Percentiles rank a stretch among this genome's conserved stretches.
Conservation (phyloP, 371 early-diverging fungal genomes). For the Gilbertella persicaria region DNA sequence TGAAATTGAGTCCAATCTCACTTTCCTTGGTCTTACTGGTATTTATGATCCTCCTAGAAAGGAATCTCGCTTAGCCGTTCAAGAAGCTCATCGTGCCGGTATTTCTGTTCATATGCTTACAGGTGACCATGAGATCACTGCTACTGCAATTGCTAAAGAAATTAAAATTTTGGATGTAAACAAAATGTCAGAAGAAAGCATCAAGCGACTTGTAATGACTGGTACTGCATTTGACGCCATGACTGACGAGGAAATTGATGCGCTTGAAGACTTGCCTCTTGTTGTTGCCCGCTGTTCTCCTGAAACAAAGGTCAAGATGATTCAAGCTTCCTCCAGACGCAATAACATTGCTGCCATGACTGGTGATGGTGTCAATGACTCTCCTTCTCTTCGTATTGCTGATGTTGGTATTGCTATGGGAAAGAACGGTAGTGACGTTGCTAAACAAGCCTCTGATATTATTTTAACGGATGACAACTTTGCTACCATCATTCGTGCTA, state of each 20-base stretch:
- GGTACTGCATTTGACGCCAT: constrained; percentile 80
- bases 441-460: constrained; percentile 91
- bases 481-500: constrained; percentile 81
- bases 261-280: constrained; percentile 74
- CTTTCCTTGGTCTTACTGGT: constrained; percentile 87
- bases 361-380: constrained; percentile 94
- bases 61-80: constrained; percentile 73
- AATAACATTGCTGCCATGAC: constrained; percentile 76
- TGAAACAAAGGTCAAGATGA: constrained; percentile 96
- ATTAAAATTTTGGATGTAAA: constrained; percentile 76
- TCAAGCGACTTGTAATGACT: constrained; percentile 73
- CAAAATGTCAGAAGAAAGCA: constrained; percentile 35
- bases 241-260: constrained; percentile 81
- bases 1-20: constrained; percentile 65
- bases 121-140: constrained; percentile 91
- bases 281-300: constrained; percentile 95
- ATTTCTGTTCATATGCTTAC: constrained; percentile 94
- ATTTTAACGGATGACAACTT: constrained; percentile 88
- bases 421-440: constrained; percentile 88
- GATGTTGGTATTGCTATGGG: constrained; percentile 95
- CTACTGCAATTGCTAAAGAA: constrained; percentile 88
- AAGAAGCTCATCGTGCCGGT: constrained; percentile 85
- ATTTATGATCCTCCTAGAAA: constrained; percentile 90
- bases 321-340: constrained; percentile 85
- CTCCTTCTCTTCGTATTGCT: constrained; percentile 88